Percentiles rank a stretch among this genome's conserved stretches.
Evolutionary conservation across 2,329 filamentous ascomycete genomes (phyloP).

Genomic region (Xylaria sp.): DNA sequence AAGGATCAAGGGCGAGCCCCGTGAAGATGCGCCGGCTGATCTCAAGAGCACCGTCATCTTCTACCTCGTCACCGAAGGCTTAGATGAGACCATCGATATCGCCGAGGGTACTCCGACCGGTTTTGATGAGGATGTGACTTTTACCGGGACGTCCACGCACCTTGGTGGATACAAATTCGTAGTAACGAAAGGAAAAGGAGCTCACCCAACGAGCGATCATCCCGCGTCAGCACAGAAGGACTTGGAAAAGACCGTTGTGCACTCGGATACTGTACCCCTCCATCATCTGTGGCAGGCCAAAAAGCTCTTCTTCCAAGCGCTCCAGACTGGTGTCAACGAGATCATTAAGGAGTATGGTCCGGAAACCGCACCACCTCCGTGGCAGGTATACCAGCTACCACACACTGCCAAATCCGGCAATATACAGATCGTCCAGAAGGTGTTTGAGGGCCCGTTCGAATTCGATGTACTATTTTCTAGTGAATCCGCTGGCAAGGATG

Average conservation of each 20-base stretch:
- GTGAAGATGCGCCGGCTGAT: conserved; percentile 72
- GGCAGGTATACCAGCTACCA: conserved; percentile 82
- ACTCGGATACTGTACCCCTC: conserved; percentile 73
- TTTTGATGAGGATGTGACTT: conserved; percentile 69
- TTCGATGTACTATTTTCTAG: conserved; percentile 95
- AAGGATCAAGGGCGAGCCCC: conserved; percentile 82
- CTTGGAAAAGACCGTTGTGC: conserved; percentile 79
- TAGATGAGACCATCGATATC: conserved; percentile 71
- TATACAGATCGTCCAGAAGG: conserved; percentile 88
- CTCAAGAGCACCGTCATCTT: conserved; percentile 84
- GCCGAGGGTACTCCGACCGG: conserved; percentile 62
- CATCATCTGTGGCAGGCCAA: conserved; percentile 88
- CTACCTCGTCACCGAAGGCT: conserved; percentile 83
- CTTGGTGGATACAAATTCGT: conserved; percentile 84
- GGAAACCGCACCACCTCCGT: conserved; percentile 80
- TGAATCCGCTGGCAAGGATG: conserved; percentile 68
- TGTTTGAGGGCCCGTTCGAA: conserved; percentile 89
- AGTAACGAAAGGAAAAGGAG: conserved; percentile 75
- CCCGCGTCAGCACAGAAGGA: conserved; percentile 74
- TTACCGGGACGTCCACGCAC: conserved; percentile 75
- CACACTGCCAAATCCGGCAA: conserved; percentile 79
- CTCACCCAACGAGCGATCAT: conserved; percentile 73
- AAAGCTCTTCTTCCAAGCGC: conserved; percentile 66
- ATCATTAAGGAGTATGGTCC: conserved; percentile 61
- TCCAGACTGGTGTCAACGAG: conserved; percentile 63